A percentile compares a stretch with the other conserved stretches of the same genome.
These are phyloP conservation scores for Zymoseptoria passerinii DNA, from an alignment of 2,329 filamentous ascomycete genomes.

Conservation along the genomic window DNA sequence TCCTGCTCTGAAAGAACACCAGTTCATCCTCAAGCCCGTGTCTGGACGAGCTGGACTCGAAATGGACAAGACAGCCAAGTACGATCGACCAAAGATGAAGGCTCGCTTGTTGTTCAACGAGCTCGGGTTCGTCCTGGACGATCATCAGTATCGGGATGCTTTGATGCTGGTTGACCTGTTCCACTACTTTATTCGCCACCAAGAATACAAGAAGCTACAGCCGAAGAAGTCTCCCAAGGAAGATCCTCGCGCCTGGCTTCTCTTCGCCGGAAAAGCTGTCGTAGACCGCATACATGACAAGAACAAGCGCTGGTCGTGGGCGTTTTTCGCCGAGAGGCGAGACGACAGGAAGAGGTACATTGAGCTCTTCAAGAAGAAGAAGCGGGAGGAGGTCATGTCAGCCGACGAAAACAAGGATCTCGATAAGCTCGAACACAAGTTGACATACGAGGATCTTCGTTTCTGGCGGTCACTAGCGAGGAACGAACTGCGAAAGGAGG, in stretches of 20 bases:
- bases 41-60: conserved; percentile 92
- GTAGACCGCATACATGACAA: conserved; percentile 89
- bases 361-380: conserved; percentile 88
- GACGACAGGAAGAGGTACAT: conserved; percentile 88
- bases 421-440: conserved; percentile 71
- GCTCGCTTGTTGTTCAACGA: conserved; percentile 90
- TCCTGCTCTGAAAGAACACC: conserved; percentile 53
- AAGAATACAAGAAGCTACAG: conserved; percentile 90
- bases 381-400: conserved; percentile 58
- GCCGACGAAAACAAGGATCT: conserved; percentile 64
- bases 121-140: conserved; percentile 93
- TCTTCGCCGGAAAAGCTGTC: conserved; percentile 82
- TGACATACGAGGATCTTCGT: conserved; percentile 87
- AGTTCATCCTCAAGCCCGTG: conserved; percentile 93
- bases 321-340: conserved; percentile 82
- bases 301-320: conserved; percentile 93
- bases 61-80: conserved; percentile 82
- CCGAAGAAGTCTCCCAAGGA: conserved; percentile 81
- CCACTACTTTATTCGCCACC: conserved; percentile 95
- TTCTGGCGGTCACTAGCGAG: conserved; percentile 95
- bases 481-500: conserved; percentile 90
- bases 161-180: conserved; percentile 98
- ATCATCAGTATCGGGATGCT: conserved; percentile 92
- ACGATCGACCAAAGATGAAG: conserved; percentile 76
- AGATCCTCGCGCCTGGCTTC: conserved; percentile 84